phyloP scores from a whole-genome alignment of 257 asterid species.

The Solanum pimpinellifolium region DNA sequence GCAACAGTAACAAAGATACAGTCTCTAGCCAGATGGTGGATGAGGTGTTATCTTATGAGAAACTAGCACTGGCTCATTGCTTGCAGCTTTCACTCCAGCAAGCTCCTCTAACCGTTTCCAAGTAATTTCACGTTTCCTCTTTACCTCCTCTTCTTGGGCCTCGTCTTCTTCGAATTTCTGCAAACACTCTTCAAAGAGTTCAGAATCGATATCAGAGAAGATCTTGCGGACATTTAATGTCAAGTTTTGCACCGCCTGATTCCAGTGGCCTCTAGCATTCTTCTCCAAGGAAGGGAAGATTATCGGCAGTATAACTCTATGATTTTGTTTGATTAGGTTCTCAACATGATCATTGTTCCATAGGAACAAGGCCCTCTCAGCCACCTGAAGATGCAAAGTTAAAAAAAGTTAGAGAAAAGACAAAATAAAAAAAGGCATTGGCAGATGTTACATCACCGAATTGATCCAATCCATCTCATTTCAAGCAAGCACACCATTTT shows the following conservation, averaged over 20 bases:
- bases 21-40: constrained; percentile 32
- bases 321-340: constrained; percentile 61
- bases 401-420: not conserved
- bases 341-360: constrained; percentile 73
- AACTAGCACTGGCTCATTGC: constrained; percentile 29
- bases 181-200: constrained; percentile 58
- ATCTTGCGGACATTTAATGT: constrained; percentile 56
- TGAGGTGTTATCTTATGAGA: constrained; percentile 16
- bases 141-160: constrained; percentile 31
- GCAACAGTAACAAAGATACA: not conserved
- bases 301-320: constrained; percentile 53
- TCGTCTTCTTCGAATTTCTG: constrained; percentile 45
- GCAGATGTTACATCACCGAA: not conserved
- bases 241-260: constrained; percentile 63
- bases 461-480: not conserved
- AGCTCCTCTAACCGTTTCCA: constrained; percentile 67
- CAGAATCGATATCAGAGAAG: constrained; percentile 53
- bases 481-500: not conserved
- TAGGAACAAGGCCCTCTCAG: constrained; percentile 69
- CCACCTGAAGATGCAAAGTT: constrained; percentile 37
- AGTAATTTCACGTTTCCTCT: constrained; percentile 44
- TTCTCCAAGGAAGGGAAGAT: constrained; percentile 62
- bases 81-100: constrained; percentile 36
- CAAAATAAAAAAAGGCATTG: not conserved
- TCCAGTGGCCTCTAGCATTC: constrained; percentile 62